Conservation (phyloP, 2,329 filamentous ascomycete species). For the Epicoccum sorghinum region DNA sequence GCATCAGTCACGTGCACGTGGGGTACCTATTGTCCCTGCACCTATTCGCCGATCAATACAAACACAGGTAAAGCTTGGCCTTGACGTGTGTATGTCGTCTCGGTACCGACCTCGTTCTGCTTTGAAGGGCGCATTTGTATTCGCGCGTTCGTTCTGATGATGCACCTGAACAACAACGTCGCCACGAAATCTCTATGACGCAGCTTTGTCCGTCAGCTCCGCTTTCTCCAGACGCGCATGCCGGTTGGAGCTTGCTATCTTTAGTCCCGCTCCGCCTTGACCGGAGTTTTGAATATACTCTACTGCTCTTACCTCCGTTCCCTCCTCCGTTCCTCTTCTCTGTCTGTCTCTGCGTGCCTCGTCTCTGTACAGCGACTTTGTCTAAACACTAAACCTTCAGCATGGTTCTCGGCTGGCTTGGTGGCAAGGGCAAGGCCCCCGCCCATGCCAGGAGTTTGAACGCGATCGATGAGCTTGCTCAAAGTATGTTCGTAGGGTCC, state of each 20-base stretch:
- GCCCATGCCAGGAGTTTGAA: slow-evolving; percentile 62
- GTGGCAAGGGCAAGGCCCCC: slow-evolving; percentile 39
- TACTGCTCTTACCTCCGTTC: slow-evolving; percentile 7
- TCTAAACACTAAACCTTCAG: background rate
- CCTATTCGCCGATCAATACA: background rate
- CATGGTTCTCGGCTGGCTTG: slow-evolving; percentile 50
- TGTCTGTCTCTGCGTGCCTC: slow-evolving; percentile 6
- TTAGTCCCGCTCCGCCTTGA: slow-evolving; percentile 12
- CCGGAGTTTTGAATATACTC: slow-evolving; percentile 13
- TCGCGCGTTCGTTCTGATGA: background rate
- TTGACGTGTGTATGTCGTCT: slow-evolving; percentile 1
- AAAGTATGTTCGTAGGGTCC: slow-evolving; percentile 50
- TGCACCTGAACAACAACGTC: background rate
- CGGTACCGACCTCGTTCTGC: background rate
- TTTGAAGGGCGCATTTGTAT: background rate
- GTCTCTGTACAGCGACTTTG: slow-evolving; percentile 3
- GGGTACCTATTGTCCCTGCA: slow-evolving; percentile 1
- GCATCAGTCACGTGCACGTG: slow-evolving; percentile 12
- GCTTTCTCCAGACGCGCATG: slow-evolving; percentile 11
- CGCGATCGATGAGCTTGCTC: slow-evolving; percentile 62
- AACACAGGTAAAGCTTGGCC: slow-evolving; percentile 1
- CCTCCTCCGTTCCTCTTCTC: slow-evolving; percentile 3
- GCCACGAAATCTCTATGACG: background rate
- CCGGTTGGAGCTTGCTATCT: slow-evolving; percentile 12
- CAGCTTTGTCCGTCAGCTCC: slow-evolving; percentile 8